These are phyloP conservation scores for Trichophaea hybrida DNA, from an alignment of 2,329 filamentous ascomycete genomes.

Conservation along the genomic window DNA sequence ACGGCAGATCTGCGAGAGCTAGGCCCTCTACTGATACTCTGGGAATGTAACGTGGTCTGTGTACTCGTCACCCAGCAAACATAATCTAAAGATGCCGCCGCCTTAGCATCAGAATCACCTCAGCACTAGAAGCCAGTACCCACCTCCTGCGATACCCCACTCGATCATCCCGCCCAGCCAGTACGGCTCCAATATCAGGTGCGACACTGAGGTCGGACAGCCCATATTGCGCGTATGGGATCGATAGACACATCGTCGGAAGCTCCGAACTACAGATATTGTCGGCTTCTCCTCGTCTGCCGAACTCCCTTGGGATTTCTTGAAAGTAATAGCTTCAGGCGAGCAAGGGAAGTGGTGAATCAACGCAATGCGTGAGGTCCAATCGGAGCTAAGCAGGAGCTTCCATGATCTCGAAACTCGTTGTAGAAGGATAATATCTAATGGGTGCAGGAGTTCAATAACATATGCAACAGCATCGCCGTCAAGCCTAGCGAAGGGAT, in stretches of 20 bases:
- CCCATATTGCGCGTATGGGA: slow-evolving; percentile 2
- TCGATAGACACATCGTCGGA: not conserved
- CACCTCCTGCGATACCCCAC: not conserved
- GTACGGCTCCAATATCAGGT: slow-evolving; percentile 11
- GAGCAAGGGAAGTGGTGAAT: slow-evolving; percentile 17
- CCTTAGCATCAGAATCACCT: not conserved
- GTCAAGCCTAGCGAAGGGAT: slow-evolving; percentile 13
- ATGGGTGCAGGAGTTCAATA: slow-evolving; percentile 15
- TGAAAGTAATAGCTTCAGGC: slow-evolving; percentile 4
- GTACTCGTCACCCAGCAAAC: not conserved
- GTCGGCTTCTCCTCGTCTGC: not conserved
- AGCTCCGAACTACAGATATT: not conserved
- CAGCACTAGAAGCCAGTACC: not conserved
- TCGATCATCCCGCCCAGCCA: slow-evolving; percentile 7
- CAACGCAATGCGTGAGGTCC: slow-evolving; percentile 16
- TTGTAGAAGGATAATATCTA: slow-evolving; percentile 17
- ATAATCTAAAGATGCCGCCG: not conserved
- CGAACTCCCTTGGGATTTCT: not conserved
- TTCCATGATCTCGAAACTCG: slow-evolving; percentile 14
- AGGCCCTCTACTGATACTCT: not conserved
- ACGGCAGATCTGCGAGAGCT: not conserved
- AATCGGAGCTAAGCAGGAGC: slow-evolving; percentile 11
- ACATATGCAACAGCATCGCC: slow-evolving; percentile 14
- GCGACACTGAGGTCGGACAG: not conserved
- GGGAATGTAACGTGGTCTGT: not conserved